Evolutionary conservation across 164 flowering plant genomes (phyloP).

Genomic region (Brasenia schreberi): DNA sequence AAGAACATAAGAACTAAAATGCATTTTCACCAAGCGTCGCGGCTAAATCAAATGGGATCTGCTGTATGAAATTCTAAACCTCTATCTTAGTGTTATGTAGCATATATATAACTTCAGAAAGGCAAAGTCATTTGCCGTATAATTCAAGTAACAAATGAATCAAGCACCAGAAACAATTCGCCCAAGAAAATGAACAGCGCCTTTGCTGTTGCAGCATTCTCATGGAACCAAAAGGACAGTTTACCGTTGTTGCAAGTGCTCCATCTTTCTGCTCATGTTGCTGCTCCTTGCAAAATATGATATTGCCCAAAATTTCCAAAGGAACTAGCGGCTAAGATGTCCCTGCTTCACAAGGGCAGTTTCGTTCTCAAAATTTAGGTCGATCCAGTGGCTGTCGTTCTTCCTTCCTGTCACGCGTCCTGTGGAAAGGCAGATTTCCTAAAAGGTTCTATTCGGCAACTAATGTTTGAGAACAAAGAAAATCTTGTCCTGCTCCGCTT

Average conservation of each 20-base stretch:
- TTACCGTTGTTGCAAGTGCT: background rate
- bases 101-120: too few relatives aligned
- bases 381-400: background rate
- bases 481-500: too few relatives aligned
- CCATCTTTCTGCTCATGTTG: background rate
- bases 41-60: too few relatives aligned
- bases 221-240: background rate
- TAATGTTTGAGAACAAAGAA: too few relatives aligned
- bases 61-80: too few relatives aligned
- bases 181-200: background rate
- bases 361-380: background rate
- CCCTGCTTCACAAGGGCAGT: background rate
- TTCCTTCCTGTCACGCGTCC: too few relatives aligned
- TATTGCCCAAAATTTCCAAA: background rate
- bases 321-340: background rate
- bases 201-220: background rate
- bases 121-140: too few relatives aligned
- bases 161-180: background rate
- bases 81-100: too few relatives aligned
- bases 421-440: too few relatives aligned
- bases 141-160: background rate
- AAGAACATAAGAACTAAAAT: too few relatives aligned
- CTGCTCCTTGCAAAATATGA: background rate
- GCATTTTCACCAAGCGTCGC: too few relatives aligned
- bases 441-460: too few relatives aligned